Evolutionary conservation across 1,284 basidiomycete genomes (phyloP).

Genomic region (Termitomyces sp.): DNA sequence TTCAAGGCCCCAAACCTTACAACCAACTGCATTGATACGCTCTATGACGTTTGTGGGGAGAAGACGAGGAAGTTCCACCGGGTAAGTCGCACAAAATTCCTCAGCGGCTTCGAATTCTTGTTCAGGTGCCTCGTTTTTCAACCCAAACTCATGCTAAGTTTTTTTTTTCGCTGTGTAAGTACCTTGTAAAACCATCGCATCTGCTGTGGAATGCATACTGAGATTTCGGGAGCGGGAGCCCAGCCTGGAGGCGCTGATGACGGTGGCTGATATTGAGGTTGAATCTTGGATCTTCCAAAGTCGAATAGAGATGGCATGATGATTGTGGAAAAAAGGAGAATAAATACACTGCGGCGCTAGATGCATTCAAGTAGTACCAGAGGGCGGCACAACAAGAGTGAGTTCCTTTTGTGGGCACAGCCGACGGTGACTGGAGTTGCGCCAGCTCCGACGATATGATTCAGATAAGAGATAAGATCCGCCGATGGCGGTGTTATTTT

Average conservation of each 20-base stretch:
- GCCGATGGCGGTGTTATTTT: not conserved
- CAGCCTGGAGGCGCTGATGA: constrained; percentile 37
- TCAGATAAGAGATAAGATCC: constrained; percentile 12
- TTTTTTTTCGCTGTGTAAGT: not conserved
- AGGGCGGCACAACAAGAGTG: not conserved
- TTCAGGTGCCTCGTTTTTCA: constrained; percentile 48
- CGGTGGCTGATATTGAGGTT: constrained; percentile 6
- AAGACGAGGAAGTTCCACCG: constrained; percentile 37
- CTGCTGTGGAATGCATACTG: constrained; percentile 17
- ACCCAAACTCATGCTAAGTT: constrained; percentile 39
- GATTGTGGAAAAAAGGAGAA: not conserved
- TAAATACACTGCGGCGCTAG: not conserved
- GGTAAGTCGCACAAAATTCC: constrained; percentile 41
- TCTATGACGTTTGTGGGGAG: constrained; percentile 47
- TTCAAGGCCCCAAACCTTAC: constrained; percentile 48
- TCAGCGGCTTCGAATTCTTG: constrained; percentile 48
- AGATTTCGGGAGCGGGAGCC: constrained; percentile 22
- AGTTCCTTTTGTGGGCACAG: not conserved
- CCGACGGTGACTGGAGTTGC: too few species aligned
- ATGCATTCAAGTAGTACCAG: too few species aligned
- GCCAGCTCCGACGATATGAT: not conserved
- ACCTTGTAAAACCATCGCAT: not conserved
- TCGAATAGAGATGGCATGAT: constrained; percentile 17
- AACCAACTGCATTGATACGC: constrained; percentile 40
- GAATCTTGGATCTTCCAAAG: not conserved